phyloP scores from a whole-genome alignment of 2,329 filamentous ascomycete species.

The Botryotinia globosa region DNA sequence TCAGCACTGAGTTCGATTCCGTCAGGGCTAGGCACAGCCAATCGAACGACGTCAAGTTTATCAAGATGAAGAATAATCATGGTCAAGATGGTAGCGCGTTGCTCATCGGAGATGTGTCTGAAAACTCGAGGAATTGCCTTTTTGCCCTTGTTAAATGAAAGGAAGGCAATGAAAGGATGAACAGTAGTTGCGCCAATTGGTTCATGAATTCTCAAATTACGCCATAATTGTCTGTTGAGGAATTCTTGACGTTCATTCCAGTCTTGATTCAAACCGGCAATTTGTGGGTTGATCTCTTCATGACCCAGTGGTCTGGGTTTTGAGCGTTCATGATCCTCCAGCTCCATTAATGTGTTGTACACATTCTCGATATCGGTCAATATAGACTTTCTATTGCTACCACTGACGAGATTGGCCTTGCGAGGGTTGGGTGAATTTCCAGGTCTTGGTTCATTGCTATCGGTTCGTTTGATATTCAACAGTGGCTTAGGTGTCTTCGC shows the following conservation, averaged over 20 bases:
- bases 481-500: constrained; percentile 94
- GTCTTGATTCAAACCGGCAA: constrained; percentile 71
- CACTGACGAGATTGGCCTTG: constrained; percentile 48
- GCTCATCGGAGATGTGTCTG: constrained; percentile 85
- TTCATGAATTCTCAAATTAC: constrained; percentile 85
- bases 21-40: constrained; percentile 70
- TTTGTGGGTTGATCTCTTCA: constrained; percentile 62
- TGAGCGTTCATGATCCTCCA: constrained; percentile 87
- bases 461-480: constrained; percentile 88
- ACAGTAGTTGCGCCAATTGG: constrained; percentile 74
- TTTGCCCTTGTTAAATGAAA: constrained; percentile 94
- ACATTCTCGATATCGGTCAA: constrained; percentile 85
- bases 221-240: constrained; percentile 82
- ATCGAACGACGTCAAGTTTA: constrained; percentile 82
- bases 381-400: constrained; percentile 76
- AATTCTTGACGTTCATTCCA: constrained; percentile 70
- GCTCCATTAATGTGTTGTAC: constrained; percentile 83
- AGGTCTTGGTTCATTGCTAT: constrained; percentile 59
- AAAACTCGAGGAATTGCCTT: constrained; percentile 94
- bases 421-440: constrained; percentile 47
- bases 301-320: constrained; percentile 65
- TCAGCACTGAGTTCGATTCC: constrained; percentile 70
- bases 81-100: constrained; percentile 91
- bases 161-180: constrained; percentile 94
- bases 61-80: constrained; percentile 95